Evolutionary conservation across 768 basidiomycete genomes (phyloP).

Genomic region (Symmetrospora coprosmae): DNA sequence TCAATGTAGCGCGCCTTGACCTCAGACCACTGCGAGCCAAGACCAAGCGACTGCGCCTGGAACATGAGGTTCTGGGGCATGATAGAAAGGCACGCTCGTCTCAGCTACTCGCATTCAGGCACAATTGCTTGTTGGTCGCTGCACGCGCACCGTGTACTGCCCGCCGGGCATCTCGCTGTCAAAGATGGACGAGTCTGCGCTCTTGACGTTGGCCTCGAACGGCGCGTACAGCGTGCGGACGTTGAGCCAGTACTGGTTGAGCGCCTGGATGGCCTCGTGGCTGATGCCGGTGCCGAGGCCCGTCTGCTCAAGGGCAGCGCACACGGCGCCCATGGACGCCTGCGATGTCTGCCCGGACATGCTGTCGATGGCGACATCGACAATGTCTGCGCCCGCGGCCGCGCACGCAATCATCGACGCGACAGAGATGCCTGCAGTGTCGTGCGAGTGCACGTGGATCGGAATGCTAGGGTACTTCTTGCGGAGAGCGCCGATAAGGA

Average conservation of each 20-base stretch:
- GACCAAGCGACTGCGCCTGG: constrained; percentile 93
- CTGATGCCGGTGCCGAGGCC: constrained; percentile 85
- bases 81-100: no score
- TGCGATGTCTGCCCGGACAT: constrained; percentile 98
- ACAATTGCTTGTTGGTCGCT: no score
- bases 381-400: constrained; percentile 91
- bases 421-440: constrained; percentile 93
- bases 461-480: constrained; percentile 93
- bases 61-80: constrained; percentile 47
- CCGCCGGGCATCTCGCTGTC: constrained; percentile 99
- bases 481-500: constrained; percentile 90
- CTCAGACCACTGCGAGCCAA: constrained; percentile 89
- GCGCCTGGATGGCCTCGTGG: constrained; percentile 88
- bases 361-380: constrained; percentile 97
- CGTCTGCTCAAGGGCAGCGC: constrained; percentile 88
- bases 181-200: constrained; percentile 89
- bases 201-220: constrained; percentile 95
- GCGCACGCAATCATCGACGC: constrained; percentile 96
- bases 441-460: constrained; percentile 98
- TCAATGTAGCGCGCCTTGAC: constrained; percentile 98
- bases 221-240: constrained; percentile 85
- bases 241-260: constrained; percentile 97
- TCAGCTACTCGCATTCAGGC: no score
- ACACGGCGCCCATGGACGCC: constrained; percentile 96
- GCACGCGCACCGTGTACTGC: no score